Evolutionary conservation across 2,329 filamentous ascomycete genomes (phyloP).

Genomic region (Alternaria metachromatica): DNA sequence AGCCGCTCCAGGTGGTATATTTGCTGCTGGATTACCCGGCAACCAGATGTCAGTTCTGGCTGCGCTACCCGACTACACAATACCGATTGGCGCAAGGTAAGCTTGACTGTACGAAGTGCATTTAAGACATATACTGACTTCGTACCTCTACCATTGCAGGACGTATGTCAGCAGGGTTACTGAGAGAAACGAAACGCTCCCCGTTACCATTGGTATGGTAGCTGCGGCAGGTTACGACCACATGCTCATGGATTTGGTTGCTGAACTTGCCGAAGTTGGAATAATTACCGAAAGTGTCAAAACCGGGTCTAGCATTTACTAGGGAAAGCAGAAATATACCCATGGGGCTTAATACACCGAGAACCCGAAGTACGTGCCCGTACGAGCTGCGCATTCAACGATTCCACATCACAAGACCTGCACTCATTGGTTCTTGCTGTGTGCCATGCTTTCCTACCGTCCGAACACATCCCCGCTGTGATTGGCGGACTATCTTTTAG

Average conservation of each 20-base stretch:
- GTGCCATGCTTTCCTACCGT: background rate
- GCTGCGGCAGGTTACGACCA: conserved; percentile 16
- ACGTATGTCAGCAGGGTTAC: conserved; percentile 9
- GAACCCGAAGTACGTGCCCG: background rate
- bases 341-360: background rate
- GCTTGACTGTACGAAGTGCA: background rate
- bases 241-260: conserved; percentile 18
- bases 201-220: conserved; percentile 20
- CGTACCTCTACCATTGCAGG: background rate
- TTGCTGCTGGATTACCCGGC: conserved; percentile 6
- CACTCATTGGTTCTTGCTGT: background rate
- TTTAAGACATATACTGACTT: background rate
- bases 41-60: conserved; percentile 15
- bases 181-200: conserved; percentile 15
- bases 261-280: conserved; percentile 13
- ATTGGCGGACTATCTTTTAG: conserved; percentile 22
- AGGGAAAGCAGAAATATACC: background rate
- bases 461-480: background rate
- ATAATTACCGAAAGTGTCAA: conserved; percentile 11
- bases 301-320: conserved; percentile 14
- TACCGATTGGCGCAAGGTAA: conserved; percentile 14
- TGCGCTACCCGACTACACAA: conserved; percentile 12
- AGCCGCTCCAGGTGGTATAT: conserved; percentile 1
- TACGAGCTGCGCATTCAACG: background rate
- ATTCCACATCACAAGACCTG: background rate